These are phyloP conservation scores for Trametes gibbosa DNA, from an alignment of 768 basidiomycete genomes.

Conservation along the genomic window DNA sequence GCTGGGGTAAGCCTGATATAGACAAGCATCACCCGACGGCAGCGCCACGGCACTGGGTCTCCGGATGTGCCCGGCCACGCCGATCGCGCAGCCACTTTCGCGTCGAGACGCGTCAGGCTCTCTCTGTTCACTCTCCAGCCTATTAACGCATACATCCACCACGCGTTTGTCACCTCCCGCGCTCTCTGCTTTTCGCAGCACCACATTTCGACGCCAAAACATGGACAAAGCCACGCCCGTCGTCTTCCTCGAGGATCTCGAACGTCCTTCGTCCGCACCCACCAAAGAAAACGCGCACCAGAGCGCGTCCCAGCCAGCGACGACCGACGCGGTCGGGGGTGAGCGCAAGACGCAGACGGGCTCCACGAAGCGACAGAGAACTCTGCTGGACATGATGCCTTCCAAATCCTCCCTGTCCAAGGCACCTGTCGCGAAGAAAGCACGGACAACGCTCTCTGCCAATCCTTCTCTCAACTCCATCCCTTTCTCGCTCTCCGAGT, in stretches of 20 bases:
- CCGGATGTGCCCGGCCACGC: constrained; percentile 1
- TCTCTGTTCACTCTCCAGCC: too few species aligned
- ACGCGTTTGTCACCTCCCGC: constrained; percentile 1
- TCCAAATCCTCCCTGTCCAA: constrained; percentile 30
- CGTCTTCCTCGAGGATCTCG: constrained; percentile 37
- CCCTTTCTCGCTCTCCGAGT: constrained; percentile 62
- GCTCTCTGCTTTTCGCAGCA: neutral
- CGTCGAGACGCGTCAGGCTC: constrained; percentile 21
- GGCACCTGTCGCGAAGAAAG: constrained; percentile 45
- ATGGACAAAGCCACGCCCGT: constrained; percentile 18
- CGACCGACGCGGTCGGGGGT: neutral
- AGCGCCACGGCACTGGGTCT: neutral
- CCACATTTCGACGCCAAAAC: neutral
- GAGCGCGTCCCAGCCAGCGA: neutral
- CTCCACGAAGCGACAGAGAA: constrained; percentile 54
- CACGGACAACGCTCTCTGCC: constrained; percentile 31
- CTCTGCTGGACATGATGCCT: constrained; percentile 63
- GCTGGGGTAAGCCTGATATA: constrained; percentile 12
- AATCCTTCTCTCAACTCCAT: constrained; percentile 53
- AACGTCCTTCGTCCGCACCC: constrained; percentile 10
- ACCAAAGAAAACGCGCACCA: constrained; percentile 3
- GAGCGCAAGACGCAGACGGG: constrained; percentile 21
- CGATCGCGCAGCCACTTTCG: constrained; percentile 19
- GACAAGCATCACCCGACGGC: neutral
- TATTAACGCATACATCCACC: too few species aligned